Base-by-base conservation (phyloP, 257 asterid genomes). In the Solanum etuberosum region DNA sequence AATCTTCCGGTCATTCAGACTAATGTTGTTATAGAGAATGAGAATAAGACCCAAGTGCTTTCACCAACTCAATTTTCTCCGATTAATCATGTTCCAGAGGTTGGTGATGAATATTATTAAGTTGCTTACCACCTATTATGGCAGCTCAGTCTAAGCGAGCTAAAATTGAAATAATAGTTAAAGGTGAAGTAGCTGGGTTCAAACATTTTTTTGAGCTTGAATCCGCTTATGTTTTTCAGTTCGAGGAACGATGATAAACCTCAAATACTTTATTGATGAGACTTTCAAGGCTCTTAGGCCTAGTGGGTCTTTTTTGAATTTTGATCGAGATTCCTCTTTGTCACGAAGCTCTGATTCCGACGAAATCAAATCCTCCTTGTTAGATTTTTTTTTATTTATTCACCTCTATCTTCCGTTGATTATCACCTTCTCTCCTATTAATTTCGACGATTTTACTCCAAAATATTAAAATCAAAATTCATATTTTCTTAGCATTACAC, bases 391-490 rank as follows among this genome's bases (percentile, higher is more conserved):
- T n/a, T n/a, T n/a, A n/a, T n/a, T 16, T 48, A 48, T 48, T 48
- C 59, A 48, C 21, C 61, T 51, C 61, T 2, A 51, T 51, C 65
- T 54, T 7, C 5, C 65, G 20, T 20, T 6, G 11, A 20, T 54
- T 20, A 54, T 54, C 5, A 54, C 65, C 61, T 51, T 51, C 2
- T 51, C 23, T 51, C 23, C 63, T 54, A 20, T 54, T 54, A 54
- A 20, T 54, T 21, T 54, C 65, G 16, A 54, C n/a, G 9, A 20
- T 20, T 54, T 54, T 20, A 20, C 25, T 54, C 5, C 25, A 51
- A 51, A 0, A 4, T 51, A 0, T 51, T 51, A 5, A 6, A 1
- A 9, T 48, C n/a, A n/a, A n/a, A n/a, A n/a, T n/a, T n/a, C n/a
- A n/a, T n/a, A n/a, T n/a, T n/a, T n/a, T n/a, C n/a, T n/a, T n/a